phyloP scores from a whole-genome alignment of 176 grass and related monocot species.

The Paspalum notatum region DNA sequence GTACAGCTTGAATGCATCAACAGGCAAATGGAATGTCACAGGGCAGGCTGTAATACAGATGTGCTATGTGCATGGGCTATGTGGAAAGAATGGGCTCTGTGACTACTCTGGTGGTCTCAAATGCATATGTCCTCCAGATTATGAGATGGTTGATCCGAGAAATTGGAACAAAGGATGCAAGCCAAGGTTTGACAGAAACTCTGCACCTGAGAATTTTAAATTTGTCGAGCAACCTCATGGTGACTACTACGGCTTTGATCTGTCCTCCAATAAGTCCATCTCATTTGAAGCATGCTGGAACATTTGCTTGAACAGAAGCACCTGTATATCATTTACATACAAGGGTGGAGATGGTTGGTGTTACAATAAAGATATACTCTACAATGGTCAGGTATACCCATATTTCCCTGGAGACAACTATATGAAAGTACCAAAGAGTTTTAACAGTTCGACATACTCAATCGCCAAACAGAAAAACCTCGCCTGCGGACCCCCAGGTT shows the following conservation, averaged over 20 bases:
- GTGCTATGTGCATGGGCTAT: conserved; percentile 68
- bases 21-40: conserved; percentile 48
- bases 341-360: conserved; percentile 53
- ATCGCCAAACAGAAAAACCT: conserved; percentile 26
- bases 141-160: conserved; percentile 58
- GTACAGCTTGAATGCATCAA: conserved; percentile 65
- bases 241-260: conserved; percentile 75
- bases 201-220: conserved; percentile 40
- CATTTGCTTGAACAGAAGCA: conserved; percentile 50
- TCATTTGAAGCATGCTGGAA: conserved; percentile 56
- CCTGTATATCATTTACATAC: conserved; percentile 62
- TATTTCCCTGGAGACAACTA: conserved; percentile 64
- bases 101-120: conserved; percentile 47
- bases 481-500: conserved; percentile 29
- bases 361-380: conserved; percentile 61
- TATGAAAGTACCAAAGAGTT: conserved; percentile 64
- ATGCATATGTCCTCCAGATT: conserved; percentile 62
- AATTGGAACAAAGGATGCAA: conserved; percentile 79
- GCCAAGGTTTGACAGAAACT: conserved; percentile 43
- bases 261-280: conserved; percentile 29
- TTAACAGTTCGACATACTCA: conserved; percentile 25
- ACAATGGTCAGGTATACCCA: conserved; percentile 54
- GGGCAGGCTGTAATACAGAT: conserved; percentile 62
- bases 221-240: conserved; percentile 50
- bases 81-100: conserved; percentile 72